Conservation (phyloP, 23 red algal genomes). For the Chondrus crispus region DNA sequence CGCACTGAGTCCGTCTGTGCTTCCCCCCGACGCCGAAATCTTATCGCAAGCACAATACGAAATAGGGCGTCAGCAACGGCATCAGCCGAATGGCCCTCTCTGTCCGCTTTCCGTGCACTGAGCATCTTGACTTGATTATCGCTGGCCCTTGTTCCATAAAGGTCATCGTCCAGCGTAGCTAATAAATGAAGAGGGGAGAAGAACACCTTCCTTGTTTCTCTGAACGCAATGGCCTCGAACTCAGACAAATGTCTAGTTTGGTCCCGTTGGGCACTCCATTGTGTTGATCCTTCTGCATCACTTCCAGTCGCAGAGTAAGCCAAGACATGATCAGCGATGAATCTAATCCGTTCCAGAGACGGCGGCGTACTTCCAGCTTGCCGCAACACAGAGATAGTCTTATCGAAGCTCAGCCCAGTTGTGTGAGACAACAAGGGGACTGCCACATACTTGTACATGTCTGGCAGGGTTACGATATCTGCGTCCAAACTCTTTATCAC, state of each 20-base stretch:
- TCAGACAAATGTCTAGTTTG: neutral
- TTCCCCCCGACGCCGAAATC: neutral
- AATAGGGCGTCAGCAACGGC: neutral
- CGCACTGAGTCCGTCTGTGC: neutral
- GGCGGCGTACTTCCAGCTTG: neutral
- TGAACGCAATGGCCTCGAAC: neutral
- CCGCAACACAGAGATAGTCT: neutral
- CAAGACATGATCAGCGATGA: neutral
- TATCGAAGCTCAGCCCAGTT: neutral
- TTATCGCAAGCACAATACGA: neutral
- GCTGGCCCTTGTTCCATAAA: neutral
- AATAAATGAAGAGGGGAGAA: neutral
- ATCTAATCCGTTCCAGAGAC: neutral
- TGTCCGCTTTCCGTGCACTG: neutral
- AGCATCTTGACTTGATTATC: conserved; percentile 2
- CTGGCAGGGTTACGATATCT: neutral
- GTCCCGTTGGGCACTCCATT: neutral
- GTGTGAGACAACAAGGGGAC: neutral
- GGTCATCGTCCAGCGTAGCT: neutral
- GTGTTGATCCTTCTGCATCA: neutral
- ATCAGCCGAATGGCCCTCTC: neutral
- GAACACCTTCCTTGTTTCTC: neutral
- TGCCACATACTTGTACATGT: neutral
- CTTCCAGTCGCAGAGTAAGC: neutral
- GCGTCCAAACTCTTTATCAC: neutral